These are phyloP conservation scores for Colletotrichum sp. DNA, from an alignment of 2,329 filamentous ascomycete genomes.

Conservation along the genomic window DNA sequence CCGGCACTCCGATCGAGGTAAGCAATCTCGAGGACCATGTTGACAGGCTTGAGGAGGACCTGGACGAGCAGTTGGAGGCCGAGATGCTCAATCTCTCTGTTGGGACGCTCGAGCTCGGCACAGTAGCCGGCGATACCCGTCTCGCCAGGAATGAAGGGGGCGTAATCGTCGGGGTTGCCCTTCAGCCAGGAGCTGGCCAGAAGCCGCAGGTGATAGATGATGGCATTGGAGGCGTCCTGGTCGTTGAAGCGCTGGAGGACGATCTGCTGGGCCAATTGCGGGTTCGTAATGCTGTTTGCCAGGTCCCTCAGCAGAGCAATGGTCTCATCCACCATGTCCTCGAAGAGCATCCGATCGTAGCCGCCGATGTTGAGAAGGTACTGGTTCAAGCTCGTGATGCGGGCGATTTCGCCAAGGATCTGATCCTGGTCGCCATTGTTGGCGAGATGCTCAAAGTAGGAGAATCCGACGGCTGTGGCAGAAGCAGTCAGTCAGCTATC, in stretches of 20 bases:
- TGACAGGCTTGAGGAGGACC: slow-evolving; percentile 78
- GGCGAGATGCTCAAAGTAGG: slow-evolving; percentile 88
- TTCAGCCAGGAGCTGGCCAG: slow-evolving; percentile 87
- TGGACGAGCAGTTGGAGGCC: slow-evolving; percentile 80
- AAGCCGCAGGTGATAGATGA: slow-evolving; percentile 86
- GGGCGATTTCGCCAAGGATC: slow-evolving; percentile 72
- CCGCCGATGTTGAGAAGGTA: slow-evolving; percentile 76
- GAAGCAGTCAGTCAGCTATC: not conserved
- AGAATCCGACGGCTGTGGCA: slow-evolving; percentile 81
- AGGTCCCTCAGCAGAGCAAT: slow-evolving; percentile 71
- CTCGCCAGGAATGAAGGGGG: slow-evolving; percentile 71
- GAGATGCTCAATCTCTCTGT: slow-evolving; percentile 90
- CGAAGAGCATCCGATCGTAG: slow-evolving; percentile 72
- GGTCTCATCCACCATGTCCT: slow-evolving; percentile 84
- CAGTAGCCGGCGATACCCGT: slow-evolving; percentile 71
- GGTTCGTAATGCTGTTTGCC: slow-evolving; percentile 62
- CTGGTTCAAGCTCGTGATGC: slow-evolving; percentile 74
- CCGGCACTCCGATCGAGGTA: slow-evolving; percentile 90
- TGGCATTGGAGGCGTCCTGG: slow-evolving; percentile 66
- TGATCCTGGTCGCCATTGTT: slow-evolving; percentile 67
- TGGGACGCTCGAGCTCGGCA: slow-evolving; percentile 72
- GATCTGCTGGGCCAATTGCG: slow-evolving; percentile 56
- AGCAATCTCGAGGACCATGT: slow-evolving; percentile 83
- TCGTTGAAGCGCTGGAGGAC: slow-evolving; percentile 79
- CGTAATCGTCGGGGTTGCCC: slow-evolving; percentile 71